phyloP scores from a whole-genome alignment of 176 grass and related monocot genomes.

The Hsuehochloa calcarea region DNA sequence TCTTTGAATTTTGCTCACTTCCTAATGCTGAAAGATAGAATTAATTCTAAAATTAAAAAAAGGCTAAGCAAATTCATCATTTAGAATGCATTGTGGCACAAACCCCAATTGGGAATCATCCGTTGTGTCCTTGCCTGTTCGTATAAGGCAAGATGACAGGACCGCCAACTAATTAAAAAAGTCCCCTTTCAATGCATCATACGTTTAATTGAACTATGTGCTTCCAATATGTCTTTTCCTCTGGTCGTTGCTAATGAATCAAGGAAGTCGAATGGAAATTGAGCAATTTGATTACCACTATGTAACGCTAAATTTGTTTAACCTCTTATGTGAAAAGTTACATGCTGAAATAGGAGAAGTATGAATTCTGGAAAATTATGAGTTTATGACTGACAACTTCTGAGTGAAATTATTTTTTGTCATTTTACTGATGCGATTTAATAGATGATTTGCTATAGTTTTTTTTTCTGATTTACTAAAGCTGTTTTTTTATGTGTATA shows the following conservation, averaged over 20 bases:
- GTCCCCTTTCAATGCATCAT: background rate
- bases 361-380: background rate
- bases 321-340: background rate
- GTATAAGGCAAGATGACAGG: background rate
- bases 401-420: background rate
- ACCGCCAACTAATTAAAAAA: conserved; percentile 31
- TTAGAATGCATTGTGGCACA: background rate
- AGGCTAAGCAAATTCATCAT: background rate
- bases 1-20: background rate
- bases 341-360: background rate
- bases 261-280: background rate
- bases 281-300: background rate
- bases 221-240: background rate
- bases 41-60: background rate
- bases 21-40: background rate
- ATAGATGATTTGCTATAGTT: background rate
- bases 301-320: background rate
- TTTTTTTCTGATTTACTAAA: conserved; percentile 19
- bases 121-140: background rate
- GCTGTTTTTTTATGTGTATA: background rate
- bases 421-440: background rate
- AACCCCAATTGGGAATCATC: background rate
- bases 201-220: background rate
- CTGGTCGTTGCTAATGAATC: background rate
- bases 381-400: background rate